Evolutionary conservation across 805 yeast species (phyloP), one percentile per base, ranked within the genome.

Genomic region (Zygotorulaspora chibaensis): DNA sequence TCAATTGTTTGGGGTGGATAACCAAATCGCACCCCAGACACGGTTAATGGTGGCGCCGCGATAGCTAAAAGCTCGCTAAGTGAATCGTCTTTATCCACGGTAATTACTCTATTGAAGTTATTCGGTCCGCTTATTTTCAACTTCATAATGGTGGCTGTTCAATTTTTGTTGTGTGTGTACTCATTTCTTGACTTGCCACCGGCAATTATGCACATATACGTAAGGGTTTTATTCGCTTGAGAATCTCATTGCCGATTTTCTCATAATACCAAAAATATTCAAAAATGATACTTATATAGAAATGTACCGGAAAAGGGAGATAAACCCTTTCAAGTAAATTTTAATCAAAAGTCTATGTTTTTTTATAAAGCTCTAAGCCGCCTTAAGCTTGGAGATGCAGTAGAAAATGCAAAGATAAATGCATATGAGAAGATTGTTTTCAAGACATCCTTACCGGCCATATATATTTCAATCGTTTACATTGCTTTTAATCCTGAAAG

Each of bases 1-100:
- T 67, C 69, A 2, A 82, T 45, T 1, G 63, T 50, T 47, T 69
- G 74, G 1, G 86, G 86, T 1, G 90, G 91, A 56, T 74, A 83
- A 2, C 90, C 89, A 38, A 54, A 63, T 48, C 75, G 74, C 42
- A 82, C 43, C 36, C 33, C 52, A 42, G 18, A 16, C 34, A 38
- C 40, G 17, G 12, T 26, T 23, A 23, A 23, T 17, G 27, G 48
- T 20, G 42, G 28, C 23, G 18, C 45, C n/a, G 63, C 36, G 8
- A 48, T 54, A 3, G 48, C 46, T 3, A 66, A 18, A 16, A 78
- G 59, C 10, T 68, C 69, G 1, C 46, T 46, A 1, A 76, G 25
- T 0, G 66, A 61, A n/a, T 69, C 57, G 12, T 64, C 69, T 42
- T 70, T 72, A 1, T 62, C 68, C 18, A 77, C 40, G 1, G 62